Evolutionary conservation across 306 rosid genomes (phyloP), one percentile per base, ranked within the genome.

Genomic region (Astragalus glycyphyllos): DNA sequence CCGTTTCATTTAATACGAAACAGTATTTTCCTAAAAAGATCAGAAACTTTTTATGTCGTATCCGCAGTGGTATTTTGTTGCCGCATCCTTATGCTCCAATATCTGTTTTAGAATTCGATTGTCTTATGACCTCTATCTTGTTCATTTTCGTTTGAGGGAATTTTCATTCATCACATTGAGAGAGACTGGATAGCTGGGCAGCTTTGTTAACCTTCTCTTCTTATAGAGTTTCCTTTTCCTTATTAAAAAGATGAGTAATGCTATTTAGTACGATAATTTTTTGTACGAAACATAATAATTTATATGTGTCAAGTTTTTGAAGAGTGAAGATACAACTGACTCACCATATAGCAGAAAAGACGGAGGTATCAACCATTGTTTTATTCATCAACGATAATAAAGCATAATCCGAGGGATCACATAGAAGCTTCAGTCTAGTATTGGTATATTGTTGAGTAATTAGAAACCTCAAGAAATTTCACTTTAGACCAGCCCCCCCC

Each of bases 61-160:
- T n/a, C n/a, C n/a, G n/a, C n/a, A n/a, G n/a, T n/a, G n/a, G n/a
- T n/a, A n/a, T n/a, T n/a, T n/a, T n/a, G n/a, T n/a, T n/a, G n/a
- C n/a, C n/a, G 31, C 65, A 58, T 59, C 35, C 16, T 40, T 16
- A 41, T 62, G 68, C 46, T 17, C 54, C 70, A 29, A 9, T 23
- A 47, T 31, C 9, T 65, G 29, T 45, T 65, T 45, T 12, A 23
- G 56, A 65, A 64, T 12, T 7, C 4, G 55, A 44, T 64, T 64
- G 20, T 41, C 38, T 35, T 6, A 35, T 35, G 40, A 5, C 0
- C 40, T 5, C 48, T 44, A 44, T 4, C 6, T 44, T 11, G 13
- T 44, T 4, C 14, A 10, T 5, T 44, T 11, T 12, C 11, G 11
- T 44, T 44, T 44, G 1, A 44, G 48, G 12, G 48, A 11, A 44